Conservation (phyloP, 2,329 filamentous ascomycete species). For the Parastagonospora nodorum region DNA sequence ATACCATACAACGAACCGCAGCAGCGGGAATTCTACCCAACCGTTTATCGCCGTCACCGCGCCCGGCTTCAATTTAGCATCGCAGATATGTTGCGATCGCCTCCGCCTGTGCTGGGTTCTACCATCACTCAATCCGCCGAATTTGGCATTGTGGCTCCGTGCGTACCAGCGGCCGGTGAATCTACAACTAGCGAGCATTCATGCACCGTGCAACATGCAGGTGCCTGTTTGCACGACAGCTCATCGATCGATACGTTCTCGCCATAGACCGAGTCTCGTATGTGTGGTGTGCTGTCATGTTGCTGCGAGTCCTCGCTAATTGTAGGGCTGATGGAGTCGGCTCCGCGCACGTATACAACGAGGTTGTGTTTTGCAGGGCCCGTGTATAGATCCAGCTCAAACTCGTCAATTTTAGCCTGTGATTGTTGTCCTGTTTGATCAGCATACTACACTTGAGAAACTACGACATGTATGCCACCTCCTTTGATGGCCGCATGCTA, state of each 20-base stretch:
- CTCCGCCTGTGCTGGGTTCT: neutral
- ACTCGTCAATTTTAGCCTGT: neutral
- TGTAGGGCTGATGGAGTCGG: neutral
- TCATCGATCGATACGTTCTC: conserved; percentile 24
- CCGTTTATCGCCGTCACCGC: conserved; percentile 2
- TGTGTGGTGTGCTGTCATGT: conserved; percentile 1
- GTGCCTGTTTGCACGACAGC: conserved; percentile 34
- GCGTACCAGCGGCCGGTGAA: conserved; percentile 14
- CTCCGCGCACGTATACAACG: no score
- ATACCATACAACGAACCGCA: conserved; percentile 10
- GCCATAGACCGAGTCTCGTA: conserved; percentile 4
- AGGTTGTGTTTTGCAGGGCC: no score
- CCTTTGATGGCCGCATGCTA: conserved; percentile 3
- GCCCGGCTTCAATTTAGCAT: conserved; percentile 10
- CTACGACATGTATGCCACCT: conserved; percentile 2
- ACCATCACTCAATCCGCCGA: conserved; percentile 8
- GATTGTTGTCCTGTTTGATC: no score
- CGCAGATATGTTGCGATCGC: conserved; percentile 2
- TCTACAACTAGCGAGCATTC: conserved; percentile 9
- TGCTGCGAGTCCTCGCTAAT: neutral
- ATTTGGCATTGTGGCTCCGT: conserved; percentile 19
- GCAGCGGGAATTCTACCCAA: conserved; percentile 5
- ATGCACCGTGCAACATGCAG: conserved; percentile 23
- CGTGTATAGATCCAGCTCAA: neutral
- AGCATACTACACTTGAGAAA: neutral